Conservation (phyloP, 148 eudicot species). For the Vaccinium darrowii region DNA sequence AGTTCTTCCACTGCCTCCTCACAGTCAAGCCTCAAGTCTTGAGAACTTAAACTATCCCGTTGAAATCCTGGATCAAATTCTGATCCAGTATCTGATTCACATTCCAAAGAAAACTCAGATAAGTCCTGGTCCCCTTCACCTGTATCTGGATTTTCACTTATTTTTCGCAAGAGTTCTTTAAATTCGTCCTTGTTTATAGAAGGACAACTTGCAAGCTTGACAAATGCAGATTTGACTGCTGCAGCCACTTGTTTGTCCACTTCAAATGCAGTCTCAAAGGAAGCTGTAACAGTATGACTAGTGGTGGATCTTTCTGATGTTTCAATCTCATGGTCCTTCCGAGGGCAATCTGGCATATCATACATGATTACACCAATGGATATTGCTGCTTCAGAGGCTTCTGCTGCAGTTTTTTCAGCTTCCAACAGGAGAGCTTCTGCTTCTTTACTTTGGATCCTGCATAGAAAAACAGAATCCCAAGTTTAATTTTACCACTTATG, state of each 20-base stretch:
- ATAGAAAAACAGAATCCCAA: not conserved
- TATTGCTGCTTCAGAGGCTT: constrained; percentile 81
- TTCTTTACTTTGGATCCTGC: constrained; percentile 73
- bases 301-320: constrained; percentile 53
- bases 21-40: not conserved
- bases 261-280: constrained; percentile 84
- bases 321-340: constrained; percentile 53
- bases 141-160: constrained; percentile 69
- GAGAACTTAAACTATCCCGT: constrained; percentile 29
- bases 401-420: constrained; percentile 65
- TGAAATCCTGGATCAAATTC: constrained; percentile 36
- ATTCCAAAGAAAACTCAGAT: constrained; percentile 40
- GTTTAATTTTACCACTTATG: not conserved
- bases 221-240: constrained; percentile 76
- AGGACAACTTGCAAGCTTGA: constrained; percentile 64
- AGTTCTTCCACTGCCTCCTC: constrained; percentile 13
- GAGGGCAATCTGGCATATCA: constrained; percentile 56
- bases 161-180: constrained; percentile 63
- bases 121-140: constrained; percentile 38
- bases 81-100: constrained; percentile 52
- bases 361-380: constrained; percentile 81
- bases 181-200: constrained; percentile 68
- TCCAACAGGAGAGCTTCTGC: constrained; percentile 59
- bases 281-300: constrained; percentile 62
- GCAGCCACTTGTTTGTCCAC: constrained; percentile 93